These are phyloP conservation scores for Vanrija sp. DNA, from an alignment of 1,284 basidiomycete genomes.

Conservation along the genomic window DNA sequence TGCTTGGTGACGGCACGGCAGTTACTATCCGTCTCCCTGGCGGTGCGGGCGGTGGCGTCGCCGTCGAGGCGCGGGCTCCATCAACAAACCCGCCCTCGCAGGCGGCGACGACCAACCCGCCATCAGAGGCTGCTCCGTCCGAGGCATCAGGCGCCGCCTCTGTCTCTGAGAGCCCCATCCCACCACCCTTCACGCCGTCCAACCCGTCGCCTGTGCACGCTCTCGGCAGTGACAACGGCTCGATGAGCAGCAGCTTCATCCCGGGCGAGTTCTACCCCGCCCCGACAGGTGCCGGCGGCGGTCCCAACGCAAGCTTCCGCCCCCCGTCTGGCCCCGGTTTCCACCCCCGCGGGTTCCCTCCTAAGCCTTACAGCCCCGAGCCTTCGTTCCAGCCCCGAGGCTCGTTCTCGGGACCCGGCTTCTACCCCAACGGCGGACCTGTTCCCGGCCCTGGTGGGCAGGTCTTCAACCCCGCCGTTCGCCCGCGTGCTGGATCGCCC, in stretches of 20 bases:
- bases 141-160: not conserved
- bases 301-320: slow-evolving; percentile 51
- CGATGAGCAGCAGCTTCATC: slow-evolving; percentile 20
- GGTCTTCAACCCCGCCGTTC: not conserved
- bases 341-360: slow-evolving; percentile 12
- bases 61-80: not conserved
- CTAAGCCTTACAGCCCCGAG: slow-evolving; percentile 16
- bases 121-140: slow-evolving; percentile 3
- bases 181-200: slow-evolving; percentile 16
- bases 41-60: not conserved
- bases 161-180: slow-evolving; percentile 9
- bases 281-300: slow-evolving; percentile 60
- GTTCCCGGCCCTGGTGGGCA: not conserved
- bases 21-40: slow-evolving; percentile 37
- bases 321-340: slow-evolving; percentile 1
- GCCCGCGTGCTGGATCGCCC: slow-evolving; percentile 21
- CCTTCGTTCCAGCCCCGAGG: slow-evolving; percentile 12
- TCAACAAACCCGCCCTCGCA: no score
- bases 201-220: slow-evolving; percentile 13
- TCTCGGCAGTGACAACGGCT: slow-evolving; percentile 32
- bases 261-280: slow-evolving; percentile 61
- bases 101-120: not conserved
- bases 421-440: not conserved
- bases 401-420: slow-evolving; percentile 21
- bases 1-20: slow-evolving; percentile 24